Conservation (phyloP, 202 grass and related monocot genomes). For the Setaria italica region DNA sequence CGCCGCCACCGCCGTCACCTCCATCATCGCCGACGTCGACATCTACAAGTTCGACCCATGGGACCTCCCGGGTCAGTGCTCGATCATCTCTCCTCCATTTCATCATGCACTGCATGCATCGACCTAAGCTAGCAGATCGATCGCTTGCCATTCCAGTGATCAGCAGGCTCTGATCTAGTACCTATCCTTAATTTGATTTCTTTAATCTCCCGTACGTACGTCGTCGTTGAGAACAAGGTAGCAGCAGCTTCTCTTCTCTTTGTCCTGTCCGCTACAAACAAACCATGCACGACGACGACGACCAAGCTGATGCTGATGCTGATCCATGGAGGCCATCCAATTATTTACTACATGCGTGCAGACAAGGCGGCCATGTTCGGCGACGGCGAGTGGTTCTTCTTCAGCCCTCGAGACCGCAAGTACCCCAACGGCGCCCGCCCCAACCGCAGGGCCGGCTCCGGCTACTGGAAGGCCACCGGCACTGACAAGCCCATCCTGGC, state of each 20-base stretch:
- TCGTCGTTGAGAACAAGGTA: neutral
- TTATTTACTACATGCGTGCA: neutral
- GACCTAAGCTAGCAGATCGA: too few species aligned
- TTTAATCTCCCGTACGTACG: too few species aligned
- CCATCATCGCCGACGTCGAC: conserved; percentile 72
- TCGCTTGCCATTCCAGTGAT: too few species aligned
- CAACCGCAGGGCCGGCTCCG: conserved; percentile 54
- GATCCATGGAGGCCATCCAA: too few species aligned
- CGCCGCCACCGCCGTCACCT: conserved; percentile 41
- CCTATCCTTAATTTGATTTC: too few species aligned
- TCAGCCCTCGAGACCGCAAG: conserved; percentile 75
- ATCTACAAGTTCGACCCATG: conserved; percentile 86
- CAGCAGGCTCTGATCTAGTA: too few species aligned
- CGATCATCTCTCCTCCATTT: too few species aligned
- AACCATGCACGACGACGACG: neutral
- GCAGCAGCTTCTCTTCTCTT: neutral
- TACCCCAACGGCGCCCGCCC: conserved; percentile 73
- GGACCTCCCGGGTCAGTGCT: conserved; percentile 58
- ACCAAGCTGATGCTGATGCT: too few species aligned
- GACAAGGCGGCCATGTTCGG: conserved; percentile 59
- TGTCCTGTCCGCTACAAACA: neutral
- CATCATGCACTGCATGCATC: too few species aligned
- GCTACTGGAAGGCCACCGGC: conserved; percentile 97
- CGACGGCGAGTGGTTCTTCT: conserved; percentile 80
- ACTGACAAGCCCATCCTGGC: conserved; percentile 84